Evolutionary conservation across 768 basidiomycete genomes (phyloP), one percentile per base, ranked within the genome.

Genomic region (Collybiopsis confluens): DNA sequence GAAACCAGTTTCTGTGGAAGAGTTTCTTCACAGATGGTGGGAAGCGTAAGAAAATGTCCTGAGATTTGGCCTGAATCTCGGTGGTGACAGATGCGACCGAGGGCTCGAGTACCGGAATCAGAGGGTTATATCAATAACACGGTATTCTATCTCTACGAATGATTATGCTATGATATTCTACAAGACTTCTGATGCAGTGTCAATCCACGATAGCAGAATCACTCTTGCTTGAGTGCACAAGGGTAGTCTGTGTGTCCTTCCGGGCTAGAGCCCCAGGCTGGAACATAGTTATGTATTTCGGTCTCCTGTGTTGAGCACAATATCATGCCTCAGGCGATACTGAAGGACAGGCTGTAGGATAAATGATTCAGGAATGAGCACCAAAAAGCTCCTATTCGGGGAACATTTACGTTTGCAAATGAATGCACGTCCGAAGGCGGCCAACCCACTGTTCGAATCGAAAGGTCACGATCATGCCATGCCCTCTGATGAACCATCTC

Each of bases 381-480:
- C 18, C 15, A 35, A 16, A 35, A 33, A 8, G 8, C n/a, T 8
- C 35, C 11, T 23, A 20, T n/a, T n/a, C n/a, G n/a, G n/a, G 16
- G 20, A 1, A 3, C 16, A 36, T 55, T 52, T 42, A 59, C 58
- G 41, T 73, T 73, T n/a, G 71, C 23, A n/a, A 4, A 70, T 62
- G 44, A 65, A 73, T 16, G 58, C 51, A 8, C 73, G 60, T 4
- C 72, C 73, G 11, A 68, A 73, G 0, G 68, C 67, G 33, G 70
- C 35, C 4, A 70, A 48, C 4, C 59, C 58, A 62, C 71, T 0
- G 55, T 54, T 23, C 56, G 42, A 20, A 67, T 50, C 0, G 68
- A 71, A 1, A 49, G 59, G 43, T 67, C 58, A 5, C 64, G 59
- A 0, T 57, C 60, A 55, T 67, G 2, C 66, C 68, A 27, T 68